Conservation (phyloP, 2,329 filamentous ascomycete genomes). For the Colletotrichum filicis region DNA sequence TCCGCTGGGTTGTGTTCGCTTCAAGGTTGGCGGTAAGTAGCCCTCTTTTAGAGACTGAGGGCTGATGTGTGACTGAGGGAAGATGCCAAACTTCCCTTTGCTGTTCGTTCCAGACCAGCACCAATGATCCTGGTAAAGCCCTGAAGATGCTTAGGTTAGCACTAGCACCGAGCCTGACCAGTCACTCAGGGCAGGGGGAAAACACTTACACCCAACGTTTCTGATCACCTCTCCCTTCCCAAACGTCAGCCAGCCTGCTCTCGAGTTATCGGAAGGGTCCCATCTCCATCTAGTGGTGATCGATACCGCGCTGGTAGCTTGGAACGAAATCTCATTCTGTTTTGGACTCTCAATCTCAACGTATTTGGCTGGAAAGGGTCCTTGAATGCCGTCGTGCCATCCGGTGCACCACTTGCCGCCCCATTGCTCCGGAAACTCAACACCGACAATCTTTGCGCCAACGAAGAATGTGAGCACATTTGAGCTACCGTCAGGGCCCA, state of each 20-base stretch:
- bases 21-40: not conserved
- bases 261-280: constrained; percentile 33
- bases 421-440: constrained; percentile 47
- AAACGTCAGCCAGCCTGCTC: constrained; percentile 41
- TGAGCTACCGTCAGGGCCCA: constrained; percentile 45
- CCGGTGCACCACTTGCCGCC: constrained; percentile 48
- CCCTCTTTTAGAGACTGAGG: constrained; percentile 34
- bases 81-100: constrained; percentile 51
- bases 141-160: constrained; percentile 29
- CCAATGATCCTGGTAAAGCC: constrained; percentile 50
- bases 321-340: constrained; percentile 32
- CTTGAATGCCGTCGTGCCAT: constrained; percentile 45
- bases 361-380: constrained; percentile 42
- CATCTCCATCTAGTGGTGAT: constrained; percentile 46
- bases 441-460: constrained; percentile 45
- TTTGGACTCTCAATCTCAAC: constrained; percentile 42
- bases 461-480: constrained; percentile 52
- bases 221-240: constrained; percentile 61
- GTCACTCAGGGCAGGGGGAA: no score
- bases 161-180: not conserved
- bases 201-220: constrained; percentile 51
- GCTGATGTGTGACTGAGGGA: constrained; percentile 51
- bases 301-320: constrained; percentile 23
- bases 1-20: constrained; percentile 1
- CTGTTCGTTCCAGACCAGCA: constrained; percentile 53